Evolutionary conservation across 148 eudicot species (phyloP).

Genomic region (Dysphania ambrosioides): DNA sequence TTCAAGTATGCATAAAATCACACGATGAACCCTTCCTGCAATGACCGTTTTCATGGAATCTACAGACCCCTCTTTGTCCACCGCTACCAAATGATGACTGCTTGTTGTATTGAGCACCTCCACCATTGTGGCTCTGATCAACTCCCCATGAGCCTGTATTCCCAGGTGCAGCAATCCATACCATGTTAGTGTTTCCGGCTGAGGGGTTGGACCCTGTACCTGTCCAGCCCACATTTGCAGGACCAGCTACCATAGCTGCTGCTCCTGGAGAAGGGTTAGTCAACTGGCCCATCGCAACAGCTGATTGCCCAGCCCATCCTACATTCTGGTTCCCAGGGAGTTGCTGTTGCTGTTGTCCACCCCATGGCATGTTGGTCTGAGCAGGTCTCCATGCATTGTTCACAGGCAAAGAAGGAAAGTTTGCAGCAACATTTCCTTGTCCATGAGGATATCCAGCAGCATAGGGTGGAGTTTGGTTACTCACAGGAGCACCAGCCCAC

Average conservation of each 20-base stretch:
- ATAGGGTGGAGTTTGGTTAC: conserved; percentile 31
- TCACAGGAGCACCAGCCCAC: conserved; percentile 48
- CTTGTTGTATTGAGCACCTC: conserved; percentile 51
- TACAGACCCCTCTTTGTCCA: conserved; percentile 35
- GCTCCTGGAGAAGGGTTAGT: conserved; percentile 40
- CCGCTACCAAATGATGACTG: conserved; percentile 46
- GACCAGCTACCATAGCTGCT: conserved; percentile 39
- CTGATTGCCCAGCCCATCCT: conserved; percentile 55
- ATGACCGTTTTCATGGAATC: conserved; percentile 38
- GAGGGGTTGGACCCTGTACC: conserved; percentile 29
- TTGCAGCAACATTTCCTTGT: conserved; percentile 39
- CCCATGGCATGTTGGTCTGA: conserved; percentile 55
- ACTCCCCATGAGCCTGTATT: conserved; percentile 40
- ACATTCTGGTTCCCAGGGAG: conserved; percentile 50
- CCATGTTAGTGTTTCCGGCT: conserved; percentile 38
- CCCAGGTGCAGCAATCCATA: conserved; percentile 42
- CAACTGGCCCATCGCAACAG: conserved; percentile 23
- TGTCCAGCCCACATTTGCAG: conserved; percentile 44
- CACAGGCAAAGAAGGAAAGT: conserved; percentile 34
- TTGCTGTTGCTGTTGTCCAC: conserved; percentile 37
- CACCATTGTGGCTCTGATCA: conserved; percentile 41
- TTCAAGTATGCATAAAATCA: conserved; percentile 36
- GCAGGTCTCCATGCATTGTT: conserved; percentile 48
- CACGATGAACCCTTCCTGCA: conserved; percentile 54
- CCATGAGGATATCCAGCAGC: conserved; percentile 44